Percentiles rank a stretch among this genome's conserved stretches.
Evolutionary conservation across 331 rosid species (phyloP).

Genomic region (Pyrus hybrid): DNA sequence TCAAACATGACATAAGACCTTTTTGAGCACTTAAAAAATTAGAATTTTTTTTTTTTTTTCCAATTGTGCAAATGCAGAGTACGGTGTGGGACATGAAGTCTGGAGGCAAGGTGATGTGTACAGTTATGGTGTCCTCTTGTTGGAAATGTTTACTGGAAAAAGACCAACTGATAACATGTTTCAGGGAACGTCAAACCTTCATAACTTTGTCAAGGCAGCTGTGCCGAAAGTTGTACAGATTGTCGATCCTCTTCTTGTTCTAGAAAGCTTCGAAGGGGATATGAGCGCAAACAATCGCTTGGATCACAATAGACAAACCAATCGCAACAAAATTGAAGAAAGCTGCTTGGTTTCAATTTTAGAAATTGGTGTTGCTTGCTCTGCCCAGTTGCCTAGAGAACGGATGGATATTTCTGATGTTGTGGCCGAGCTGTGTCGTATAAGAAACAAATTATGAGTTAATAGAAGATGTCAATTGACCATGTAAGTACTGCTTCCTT

Average conservation of each 20-base stretch:
- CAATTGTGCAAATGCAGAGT: not conserved
- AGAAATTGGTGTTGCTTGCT: slow-evolving; percentile 10
- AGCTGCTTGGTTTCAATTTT: not conserved
- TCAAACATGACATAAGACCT: not conserved
- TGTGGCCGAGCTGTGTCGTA: not conserved
- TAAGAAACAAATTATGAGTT: not conserved
- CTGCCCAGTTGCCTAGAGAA: not conserved
- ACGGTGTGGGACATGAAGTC: slow-evolving; percentile 11
- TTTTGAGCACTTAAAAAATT: not conserved
- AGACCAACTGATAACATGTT: not conserved
- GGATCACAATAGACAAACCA: too few relatives aligned
- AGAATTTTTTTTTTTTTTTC: not conserved
- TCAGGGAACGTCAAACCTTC: not conserved
- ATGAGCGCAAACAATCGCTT: not conserved
- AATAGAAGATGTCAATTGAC: too few relatives aligned
- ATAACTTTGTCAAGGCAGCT: not conserved
- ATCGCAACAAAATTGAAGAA: not conserved
- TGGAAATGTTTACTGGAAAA: slow-evolving; percentile 11
- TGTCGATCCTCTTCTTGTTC: not conserved
- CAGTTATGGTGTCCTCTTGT: slow-evolving; percentile 9
- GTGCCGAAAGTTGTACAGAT: not conserved
- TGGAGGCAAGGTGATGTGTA: slow-evolving; percentile 12
- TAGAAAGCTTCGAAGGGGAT: not conserved
- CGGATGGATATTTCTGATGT: not conserved
- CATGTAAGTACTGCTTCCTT: too few relatives aligned